phyloP scores from a whole-genome alignment of 306 rosid species.

The Trichosanthes cucumerina region DNA sequence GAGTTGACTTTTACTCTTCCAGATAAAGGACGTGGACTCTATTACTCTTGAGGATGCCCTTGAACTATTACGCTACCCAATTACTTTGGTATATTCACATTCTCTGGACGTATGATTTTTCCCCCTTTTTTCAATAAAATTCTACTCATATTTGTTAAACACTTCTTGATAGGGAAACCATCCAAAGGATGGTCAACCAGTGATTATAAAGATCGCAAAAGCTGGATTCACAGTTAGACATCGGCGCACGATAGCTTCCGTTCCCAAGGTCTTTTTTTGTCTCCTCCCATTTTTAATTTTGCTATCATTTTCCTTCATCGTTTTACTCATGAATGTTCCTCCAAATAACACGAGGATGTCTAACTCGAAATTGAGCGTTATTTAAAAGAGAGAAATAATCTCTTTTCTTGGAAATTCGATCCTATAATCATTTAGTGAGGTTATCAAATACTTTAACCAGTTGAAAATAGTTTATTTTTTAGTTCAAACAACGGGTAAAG shows the following conservation, averaged over 20 bases:
- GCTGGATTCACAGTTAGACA: slow-evolving; percentile 54
- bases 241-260: slow-evolving; percentile 39
- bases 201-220: slow-evolving; percentile 46
- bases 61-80: slow-evolving; percentile 58
- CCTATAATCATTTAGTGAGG: not conserved
- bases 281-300: not conserved
- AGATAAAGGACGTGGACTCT: slow-evolving; percentile 62
- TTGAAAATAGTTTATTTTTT: too few species aligned
- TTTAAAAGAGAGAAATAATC: not conserved
- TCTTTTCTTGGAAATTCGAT: not conserved
- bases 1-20: slow-evolving; percentile 12
- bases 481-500: not conserved
- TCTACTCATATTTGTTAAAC: slow-evolving; percentile 5
- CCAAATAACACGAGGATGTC: not conserved
- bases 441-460: not conserved
- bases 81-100: slow-evolving; percentile 60
- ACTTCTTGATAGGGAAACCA: slow-evolving; percentile 56
- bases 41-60: slow-evolving; percentile 62
- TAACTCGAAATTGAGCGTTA: not conserved
- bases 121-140: not conserved
- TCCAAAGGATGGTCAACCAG: slow-evolving; percentile 73
- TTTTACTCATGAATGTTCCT: not conserved
- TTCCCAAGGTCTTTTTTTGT: slow-evolving; percentile 48
- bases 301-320: not conserved
- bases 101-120: not conserved